phyloP scores from a whole-genome alignment of 2,329 filamentous ascomycete species.

The Fusarium graminum region DNA sequence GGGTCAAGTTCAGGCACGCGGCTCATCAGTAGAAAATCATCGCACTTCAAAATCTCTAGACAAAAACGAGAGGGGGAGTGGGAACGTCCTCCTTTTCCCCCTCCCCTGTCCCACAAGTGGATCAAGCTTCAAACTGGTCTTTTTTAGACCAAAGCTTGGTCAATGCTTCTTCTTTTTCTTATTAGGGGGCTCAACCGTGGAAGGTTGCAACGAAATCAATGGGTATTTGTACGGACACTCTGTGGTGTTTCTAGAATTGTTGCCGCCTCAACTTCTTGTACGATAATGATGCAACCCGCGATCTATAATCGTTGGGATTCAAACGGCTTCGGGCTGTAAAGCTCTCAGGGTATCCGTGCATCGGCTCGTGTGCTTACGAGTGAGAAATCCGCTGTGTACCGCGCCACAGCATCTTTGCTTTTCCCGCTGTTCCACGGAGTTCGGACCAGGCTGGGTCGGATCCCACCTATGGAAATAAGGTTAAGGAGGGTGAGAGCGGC shows the following conservation, averaged over 20 bases:
- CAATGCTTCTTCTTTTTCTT: conserved; percentile 34
- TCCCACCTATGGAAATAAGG: conserved; percentile 17
- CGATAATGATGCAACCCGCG: not conserved
- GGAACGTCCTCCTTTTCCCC: conserved; percentile 17
- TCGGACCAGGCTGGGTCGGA: conserved; percentile 19
- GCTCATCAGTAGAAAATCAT: conserved; percentile 40
- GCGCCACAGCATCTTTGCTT: conserved; percentile 28
- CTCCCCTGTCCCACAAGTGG: conserved; percentile 13
- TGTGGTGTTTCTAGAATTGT: conserved; percentile 16
- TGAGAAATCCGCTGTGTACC: conserved; percentile 21
- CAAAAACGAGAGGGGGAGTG: conserved; percentile 11
- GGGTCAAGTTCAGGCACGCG: conserved; percentile 43
- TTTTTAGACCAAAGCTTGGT: conserved; percentile 47
- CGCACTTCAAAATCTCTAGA: conserved; percentile 12
- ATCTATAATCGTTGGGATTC: not conserved
- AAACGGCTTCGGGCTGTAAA: conserved; percentile 5
- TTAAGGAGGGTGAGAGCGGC: conserved; percentile 6
- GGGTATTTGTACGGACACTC: not conserved
- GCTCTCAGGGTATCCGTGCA: not conserved
- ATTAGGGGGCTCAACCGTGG: conserved; percentile 35
- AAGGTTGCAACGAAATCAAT: conserved; percentile 18
- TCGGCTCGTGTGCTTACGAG: conserved; percentile 21
- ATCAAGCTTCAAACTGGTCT: conserved; percentile 18
- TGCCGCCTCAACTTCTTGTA: conserved; percentile 17
- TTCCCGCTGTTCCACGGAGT: conserved; percentile 28